phyloP scores from a whole-genome alignment of 1,284 basidiomycete species.

The Apiotrichum montevideense region DNA sequence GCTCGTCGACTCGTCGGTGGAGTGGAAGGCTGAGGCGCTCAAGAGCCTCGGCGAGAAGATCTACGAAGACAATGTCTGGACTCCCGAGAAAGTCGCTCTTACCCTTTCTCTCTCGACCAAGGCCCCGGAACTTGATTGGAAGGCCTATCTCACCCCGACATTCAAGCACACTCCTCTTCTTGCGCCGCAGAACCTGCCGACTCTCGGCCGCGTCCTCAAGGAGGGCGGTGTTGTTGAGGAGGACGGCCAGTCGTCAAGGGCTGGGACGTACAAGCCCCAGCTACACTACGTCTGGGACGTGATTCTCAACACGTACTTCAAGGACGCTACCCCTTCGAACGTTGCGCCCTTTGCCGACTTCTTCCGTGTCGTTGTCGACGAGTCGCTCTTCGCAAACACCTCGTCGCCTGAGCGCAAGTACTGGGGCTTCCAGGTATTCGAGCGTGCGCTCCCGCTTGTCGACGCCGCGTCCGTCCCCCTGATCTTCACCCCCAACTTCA shows the following conservation, averaged over 20 bases:
- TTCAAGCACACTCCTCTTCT: slow-evolving; percentile 72
- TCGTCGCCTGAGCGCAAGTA: slow-evolving; percentile 86
- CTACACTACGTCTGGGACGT: slow-evolving; percentile 88
- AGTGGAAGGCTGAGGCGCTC: slow-evolving; percentile 68
- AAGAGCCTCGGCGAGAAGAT: slow-evolving; percentile 53
- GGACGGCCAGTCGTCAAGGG: slow-evolving; percentile 25
- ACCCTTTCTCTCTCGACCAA: slow-evolving; percentile 55
- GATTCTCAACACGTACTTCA: slow-evolving; percentile 69
- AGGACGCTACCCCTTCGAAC: slow-evolving; percentile 42
- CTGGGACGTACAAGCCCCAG: slow-evolving; percentile 77
- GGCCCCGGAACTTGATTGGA: slow-evolving; percentile 59
- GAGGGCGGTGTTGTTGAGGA: slow-evolving; percentile 40
- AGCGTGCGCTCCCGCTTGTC: slow-evolving; percentile 67
- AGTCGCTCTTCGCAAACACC: slow-evolving; percentile 76
- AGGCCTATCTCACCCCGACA: slow-evolving; percentile 60
- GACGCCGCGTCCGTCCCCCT: slow-evolving; percentile 56
- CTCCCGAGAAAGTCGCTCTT: slow-evolving; percentile 81
- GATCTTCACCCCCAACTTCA: slow-evolving; percentile 91
- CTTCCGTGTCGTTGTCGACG: slow-evolving; percentile 84
- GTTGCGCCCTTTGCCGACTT: slow-evolving; percentile 79
- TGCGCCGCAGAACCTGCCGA: slow-evolving; percentile 59
- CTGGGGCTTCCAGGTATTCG: slow-evolving; percentile 92
- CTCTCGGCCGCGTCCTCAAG: slow-evolving; percentile 73
- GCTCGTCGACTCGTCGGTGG: slow-evolving; percentile 55
- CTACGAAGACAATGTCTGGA: slow-evolving; percentile 61